Conservation (phyloP, 371 early-diverging fungal genomes). For the Mortierella sp. region DNA sequence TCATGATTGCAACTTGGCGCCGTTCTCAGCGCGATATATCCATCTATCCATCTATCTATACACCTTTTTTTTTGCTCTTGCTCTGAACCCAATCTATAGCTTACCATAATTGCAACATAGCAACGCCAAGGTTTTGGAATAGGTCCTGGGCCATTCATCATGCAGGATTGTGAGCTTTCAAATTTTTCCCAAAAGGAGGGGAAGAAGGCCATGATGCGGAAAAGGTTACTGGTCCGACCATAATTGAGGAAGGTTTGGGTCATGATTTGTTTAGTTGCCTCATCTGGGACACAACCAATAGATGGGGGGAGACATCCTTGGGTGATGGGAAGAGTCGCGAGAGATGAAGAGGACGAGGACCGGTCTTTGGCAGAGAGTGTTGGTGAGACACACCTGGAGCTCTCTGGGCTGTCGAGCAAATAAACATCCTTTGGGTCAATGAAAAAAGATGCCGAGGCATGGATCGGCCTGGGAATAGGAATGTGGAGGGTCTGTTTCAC, state of each 20-base stretch:
- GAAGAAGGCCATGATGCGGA: constrained; percentile 72
- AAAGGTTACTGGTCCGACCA: constrained; percentile 68
- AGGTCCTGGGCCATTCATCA: constrained; percentile 67
- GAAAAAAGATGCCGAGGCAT: constrained; percentile 73
- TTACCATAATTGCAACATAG: constrained; percentile 74
- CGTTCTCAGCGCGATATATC: neutral
- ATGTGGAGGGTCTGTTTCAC: constrained; percentile 57
- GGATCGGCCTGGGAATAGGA: constrained; percentile 66
- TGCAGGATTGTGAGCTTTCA: constrained; percentile 59
- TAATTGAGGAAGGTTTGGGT: constrained; percentile 67
- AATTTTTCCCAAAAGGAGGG: constrained; percentile 73
- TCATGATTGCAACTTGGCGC: constrained; percentile 19
- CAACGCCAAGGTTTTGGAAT: constrained; percentile 69
- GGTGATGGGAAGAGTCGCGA: constrained; percentile 21
- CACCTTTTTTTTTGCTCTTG: neutral
- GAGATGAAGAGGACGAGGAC: constrained; percentile 35
- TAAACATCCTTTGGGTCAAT: constrained; percentile 57
- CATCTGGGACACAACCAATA: constrained; percentile 39
- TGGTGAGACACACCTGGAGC: constrained; percentile 37
- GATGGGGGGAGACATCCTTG: constrained; percentile 24
- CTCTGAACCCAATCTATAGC: neutral
- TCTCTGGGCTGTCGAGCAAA: constrained; percentile 45
- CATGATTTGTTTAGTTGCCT: constrained; percentile 60
- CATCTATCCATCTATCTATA: neutral
- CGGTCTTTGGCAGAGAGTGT: constrained; percentile 35